Base-by-base conservation (phyloP, 345 rosid genomes). In the Salix arbutifolia region DNA sequence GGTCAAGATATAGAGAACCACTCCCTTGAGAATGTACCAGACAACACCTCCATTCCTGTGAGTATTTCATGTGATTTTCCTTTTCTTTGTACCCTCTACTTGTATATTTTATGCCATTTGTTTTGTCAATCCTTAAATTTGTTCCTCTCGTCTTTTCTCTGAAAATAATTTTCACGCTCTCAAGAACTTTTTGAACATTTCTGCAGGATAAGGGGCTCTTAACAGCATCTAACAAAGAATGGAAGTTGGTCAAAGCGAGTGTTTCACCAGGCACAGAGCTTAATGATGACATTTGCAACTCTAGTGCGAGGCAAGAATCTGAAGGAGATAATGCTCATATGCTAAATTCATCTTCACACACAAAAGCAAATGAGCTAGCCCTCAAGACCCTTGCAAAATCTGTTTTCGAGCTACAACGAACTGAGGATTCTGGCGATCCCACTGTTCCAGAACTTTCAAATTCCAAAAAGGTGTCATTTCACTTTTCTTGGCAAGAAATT, bases 331-430 rank as follows among this genome's bases (percentile, higher is more conserved):
- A 31, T 18, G 12, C 44, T 4, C 56, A 72, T 40, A 12, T 61
- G 73, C 23, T 46, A 21, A 69, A 71, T 48, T 38, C 73, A 35
- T 65, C 83, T 38, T 70, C 78, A 53, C 23, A 52, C 37, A 8
- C 75, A 62, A 71, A 74, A 72, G 80, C 56, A 69, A 85, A 87
- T 67, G 82, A 82, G 69, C 69, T 81, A 65, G 26, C 70, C 60
- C 87, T 84, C 71, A 83, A 76, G 76, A 76, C 74, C 71, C 78
- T 84, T 25, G 85, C 87, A 71, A 80, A 73, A 84, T 84, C 89
- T 44, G 76, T 73, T 26, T 83, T 88, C 33, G 76, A 81, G 74
- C 67, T 23, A 56, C 86, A 79, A 71, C 72, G 72, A 64, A 37
- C 65, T 38, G 80, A 80, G 25, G 61, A 30, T 25, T 44, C 62